Conservation (phyloP, 2,329 filamentous ascomycete genomes). For the Fusarium sp. region DNA sequence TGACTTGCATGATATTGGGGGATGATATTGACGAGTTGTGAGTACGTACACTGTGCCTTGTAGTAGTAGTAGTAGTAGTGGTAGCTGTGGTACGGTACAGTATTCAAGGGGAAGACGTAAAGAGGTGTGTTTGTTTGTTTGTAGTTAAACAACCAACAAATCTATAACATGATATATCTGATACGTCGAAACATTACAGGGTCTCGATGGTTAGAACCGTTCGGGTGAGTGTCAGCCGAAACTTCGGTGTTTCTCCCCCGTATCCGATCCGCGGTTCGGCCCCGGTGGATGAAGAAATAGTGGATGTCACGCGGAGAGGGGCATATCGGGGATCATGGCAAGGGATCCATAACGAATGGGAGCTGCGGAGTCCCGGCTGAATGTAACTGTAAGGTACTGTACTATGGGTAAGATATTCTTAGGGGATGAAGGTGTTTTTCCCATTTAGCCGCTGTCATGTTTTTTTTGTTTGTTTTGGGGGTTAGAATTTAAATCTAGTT, state of each 20-base stretch:
- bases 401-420: background rate
- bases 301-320: constrained; percentile 6
- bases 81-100: background rate
- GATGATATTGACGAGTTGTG: background rate
- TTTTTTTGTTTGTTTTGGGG: background rate
- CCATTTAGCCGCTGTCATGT: background rate
- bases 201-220: background rate
- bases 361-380: background rate
- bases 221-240: constrained; percentile 16
- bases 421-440: background rate
- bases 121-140: background rate
- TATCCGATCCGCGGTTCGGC: constrained; percentile 31
- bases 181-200: background rate
- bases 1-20: constrained; percentile 16
- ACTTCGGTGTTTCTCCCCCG: background rate
- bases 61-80: background rate
- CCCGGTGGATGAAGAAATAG: constrained; percentile 9
- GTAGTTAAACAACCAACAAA: background rate
- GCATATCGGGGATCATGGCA: background rate
- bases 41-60: background rate
- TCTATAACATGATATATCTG: background rate
- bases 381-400: background rate
- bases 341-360: constrained; percentile 5
- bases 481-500: background rate
- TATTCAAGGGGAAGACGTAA: background rate